These are phyloP conservation scores for Solanum sparsipilum DNA, from an alignment of 257 asterid species.

Conservation along the genomic window DNA sequence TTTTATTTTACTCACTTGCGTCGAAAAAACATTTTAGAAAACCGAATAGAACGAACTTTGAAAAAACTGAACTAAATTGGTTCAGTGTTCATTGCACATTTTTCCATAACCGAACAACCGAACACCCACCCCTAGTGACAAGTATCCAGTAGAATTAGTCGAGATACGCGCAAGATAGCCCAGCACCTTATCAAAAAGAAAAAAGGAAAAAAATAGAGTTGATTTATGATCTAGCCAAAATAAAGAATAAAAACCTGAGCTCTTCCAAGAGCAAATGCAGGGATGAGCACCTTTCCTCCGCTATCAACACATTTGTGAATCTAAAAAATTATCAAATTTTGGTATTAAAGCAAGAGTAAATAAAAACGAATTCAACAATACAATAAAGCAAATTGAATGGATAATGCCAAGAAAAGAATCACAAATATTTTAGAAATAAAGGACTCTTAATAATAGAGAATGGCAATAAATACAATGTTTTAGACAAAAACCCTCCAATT, in stretches of 20 bases:
- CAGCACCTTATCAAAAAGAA: not conserved
- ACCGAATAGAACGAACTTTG: not conserved
- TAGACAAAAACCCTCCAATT: not conserved
- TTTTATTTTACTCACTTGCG: not conserved
- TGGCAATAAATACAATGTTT: not conserved
- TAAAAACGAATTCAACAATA: not conserved
- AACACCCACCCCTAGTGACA: not conserved
- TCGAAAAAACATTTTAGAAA: not conserved
- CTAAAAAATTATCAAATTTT: slow-evolving; percentile 24
- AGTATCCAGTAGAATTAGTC: not conserved
- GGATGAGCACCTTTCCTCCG: slow-evolving; percentile 94
- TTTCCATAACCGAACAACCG: not conserved
- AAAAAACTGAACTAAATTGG: not conserved
- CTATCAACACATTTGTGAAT: slow-evolving; percentile 75
- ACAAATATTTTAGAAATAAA: not conserved
- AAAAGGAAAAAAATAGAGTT: not conserved
- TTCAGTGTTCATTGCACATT: not conserved
- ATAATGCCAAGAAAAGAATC: not conserved
- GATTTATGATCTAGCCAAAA: not conserved
- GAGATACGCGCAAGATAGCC: not conserved
- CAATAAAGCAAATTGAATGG: not conserved
- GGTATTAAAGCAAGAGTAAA: not conserved
- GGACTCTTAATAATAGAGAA: not conserved
- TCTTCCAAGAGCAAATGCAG: slow-evolving; percentile 88
- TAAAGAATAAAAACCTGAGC: slow-evolving; percentile 57